Conservation (phyloP, 208 protist species). For the Trypanosoma melophagium region DNA sequence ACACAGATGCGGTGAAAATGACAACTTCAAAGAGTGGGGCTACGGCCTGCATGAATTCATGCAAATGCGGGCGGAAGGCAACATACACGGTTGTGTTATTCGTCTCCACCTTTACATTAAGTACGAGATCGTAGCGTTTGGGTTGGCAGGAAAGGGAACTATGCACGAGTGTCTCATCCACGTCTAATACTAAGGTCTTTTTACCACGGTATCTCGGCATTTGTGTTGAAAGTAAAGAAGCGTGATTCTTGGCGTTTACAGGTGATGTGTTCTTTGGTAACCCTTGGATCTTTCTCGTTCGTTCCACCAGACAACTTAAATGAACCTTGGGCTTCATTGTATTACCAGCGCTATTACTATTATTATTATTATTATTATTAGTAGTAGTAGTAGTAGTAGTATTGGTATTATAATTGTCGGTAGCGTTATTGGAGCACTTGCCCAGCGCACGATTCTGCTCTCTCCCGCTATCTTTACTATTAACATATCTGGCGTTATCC, state of each 20-base stretch:
- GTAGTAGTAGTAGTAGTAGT: neutral
- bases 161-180: conserved; percentile 92
- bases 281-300: conserved; percentile 49
- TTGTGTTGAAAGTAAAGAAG: conserved; percentile 63
- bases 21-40: conserved; percentile 83
- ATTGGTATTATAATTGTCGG: conserved; percentile 1
- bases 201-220: conserved; percentile 39
- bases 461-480: neutral
- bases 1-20: conserved; percentile 87
- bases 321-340: conserved; percentile 35
- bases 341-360: neutral
- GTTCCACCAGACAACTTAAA: conserved; percentile 46
- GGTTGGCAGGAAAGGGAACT: conserved; percentile 67
- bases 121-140: conserved; percentile 64
- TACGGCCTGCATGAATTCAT: conserved; percentile 76
- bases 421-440: neutral
- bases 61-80: conserved; percentile 70
- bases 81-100: conserved; percentile 81
- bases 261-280: conserved; percentile 85
- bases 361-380: conserved; percentile 19
- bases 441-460: neutral
- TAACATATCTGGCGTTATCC: neutral
- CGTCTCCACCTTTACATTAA: conserved; percentile 63
- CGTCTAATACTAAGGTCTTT: conserved; percentile 85
- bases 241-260: conserved; percentile 56